Conservation (phyloP, 208 protist species). For the Trypanosoma rangeli region DNA sequence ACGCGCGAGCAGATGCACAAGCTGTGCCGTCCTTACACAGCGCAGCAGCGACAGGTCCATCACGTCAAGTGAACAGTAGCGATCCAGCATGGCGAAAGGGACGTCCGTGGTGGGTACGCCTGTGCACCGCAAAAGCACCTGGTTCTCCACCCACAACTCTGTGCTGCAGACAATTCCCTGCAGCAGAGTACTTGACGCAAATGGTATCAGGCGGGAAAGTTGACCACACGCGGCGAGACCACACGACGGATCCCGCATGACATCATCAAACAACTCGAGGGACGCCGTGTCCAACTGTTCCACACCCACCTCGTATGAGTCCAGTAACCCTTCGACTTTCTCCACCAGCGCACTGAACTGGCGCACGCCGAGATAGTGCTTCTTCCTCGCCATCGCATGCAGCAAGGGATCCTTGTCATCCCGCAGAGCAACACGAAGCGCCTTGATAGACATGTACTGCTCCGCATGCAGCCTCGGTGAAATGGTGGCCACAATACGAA, state of each 20-base stretch:
- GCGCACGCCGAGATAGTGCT: slow-evolving; percentile 44
- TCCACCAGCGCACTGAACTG: slow-evolving; percentile 43
- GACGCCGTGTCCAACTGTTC: slow-evolving; percentile 50
- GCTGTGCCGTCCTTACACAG: slow-evolving; percentile 73
- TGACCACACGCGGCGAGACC: slow-evolving; percentile 50
- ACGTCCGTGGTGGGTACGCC: slow-evolving; percentile 1
- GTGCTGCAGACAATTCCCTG: slow-evolving; percentile 37
- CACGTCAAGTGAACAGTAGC: slow-evolving; percentile 53
- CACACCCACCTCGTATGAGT: slow-evolving; percentile 39
- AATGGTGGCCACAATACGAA: slow-evolving; percentile 48
- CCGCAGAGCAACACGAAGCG: slow-evolving; percentile 55
- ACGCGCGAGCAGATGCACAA: slow-evolving; percentile 62
- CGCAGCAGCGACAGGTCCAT: slow-evolving; percentile 48
- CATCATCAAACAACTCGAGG: slow-evolving; percentile 28
- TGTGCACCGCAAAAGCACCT: slow-evolving; percentile 16
- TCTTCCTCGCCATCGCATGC: slow-evolving; percentile 52
- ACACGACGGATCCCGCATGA: slow-evolving; percentile 33
- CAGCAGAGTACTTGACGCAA: slow-evolving; percentile 49
- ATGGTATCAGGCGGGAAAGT: slow-evolving; percentile 63
- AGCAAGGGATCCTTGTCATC: slow-evolving; percentile 29
- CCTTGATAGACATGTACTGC: slow-evolving; percentile 77
- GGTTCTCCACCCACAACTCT: slow-evolving; percentile 46
- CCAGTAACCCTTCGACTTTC: slow-evolving; percentile 36
- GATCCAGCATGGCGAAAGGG: slow-evolving; percentile 52
- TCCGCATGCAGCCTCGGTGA: slow-evolving; percentile 64